Conservation (phyloP, 441 rosid species). For the Erysimum cheiri region DNA sequence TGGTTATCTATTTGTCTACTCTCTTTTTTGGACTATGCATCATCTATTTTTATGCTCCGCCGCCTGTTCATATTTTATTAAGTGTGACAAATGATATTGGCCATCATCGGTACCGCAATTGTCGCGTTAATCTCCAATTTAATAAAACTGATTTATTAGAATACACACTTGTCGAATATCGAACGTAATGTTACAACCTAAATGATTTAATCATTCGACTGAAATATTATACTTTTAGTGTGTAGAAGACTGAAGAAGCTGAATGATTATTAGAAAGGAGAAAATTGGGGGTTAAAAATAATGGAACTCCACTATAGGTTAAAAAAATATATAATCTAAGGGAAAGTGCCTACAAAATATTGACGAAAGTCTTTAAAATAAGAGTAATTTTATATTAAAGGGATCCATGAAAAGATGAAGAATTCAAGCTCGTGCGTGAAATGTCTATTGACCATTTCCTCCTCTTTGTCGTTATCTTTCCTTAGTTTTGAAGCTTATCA, state of each 20-base stretch:
- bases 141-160: neutral
- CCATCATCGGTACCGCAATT: constrained; percentile 19
- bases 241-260: constrained; percentile 30
- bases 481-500: constrained; percentile 10
- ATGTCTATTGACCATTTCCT: constrained; percentile 7
- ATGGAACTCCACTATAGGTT: constrained; percentile 26
- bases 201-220: neutral
- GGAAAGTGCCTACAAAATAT: constrained; percentile 4
- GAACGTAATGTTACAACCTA: constrained; percentile 1
- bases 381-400: neutral
- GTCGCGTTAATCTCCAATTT: constrained; percentile 5
- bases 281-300: constrained; percentile 5
- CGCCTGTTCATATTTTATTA: neutral
- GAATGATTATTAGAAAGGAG: constrained; percentile 6
- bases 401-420: neutral
- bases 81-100: constrained; percentile 10
- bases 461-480: neutral
- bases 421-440: constrained; percentile 39
- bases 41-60: neutral
- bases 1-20: neutral
- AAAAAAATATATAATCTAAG: neutral
- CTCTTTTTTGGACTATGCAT: neutral
- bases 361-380: constrained; percentile 19
- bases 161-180: neutral
- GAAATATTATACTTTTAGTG: constrained; percentile 3